These are phyloP conservation scores for Nemania sp. DNA, from an alignment of 2,329 filamentous ascomycete species.

Conservation along the genomic window DNA sequence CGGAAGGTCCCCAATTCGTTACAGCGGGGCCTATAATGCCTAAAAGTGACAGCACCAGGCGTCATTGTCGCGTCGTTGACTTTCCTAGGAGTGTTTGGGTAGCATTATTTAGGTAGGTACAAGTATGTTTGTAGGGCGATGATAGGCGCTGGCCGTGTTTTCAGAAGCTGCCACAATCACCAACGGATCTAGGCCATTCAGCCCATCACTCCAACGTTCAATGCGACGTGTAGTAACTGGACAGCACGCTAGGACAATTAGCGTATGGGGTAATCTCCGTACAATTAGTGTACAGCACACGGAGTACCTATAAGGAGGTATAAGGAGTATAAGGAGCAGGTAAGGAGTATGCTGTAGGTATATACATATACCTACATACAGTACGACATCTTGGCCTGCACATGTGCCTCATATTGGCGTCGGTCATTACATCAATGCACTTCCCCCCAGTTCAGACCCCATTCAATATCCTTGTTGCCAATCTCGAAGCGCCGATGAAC, in stretches of 20 bases:
- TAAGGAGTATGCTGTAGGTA: too few relatives aligned
- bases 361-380: neutral
- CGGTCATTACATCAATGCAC: conserved; percentile 43
- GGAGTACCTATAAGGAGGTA: too few relatives aligned
- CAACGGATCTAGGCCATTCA: neutral
- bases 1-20: neutral
- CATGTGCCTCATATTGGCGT: conserved; percentile 10
- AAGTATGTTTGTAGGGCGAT: neutral
- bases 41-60: neutral
- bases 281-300: neutral
- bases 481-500: conserved; percentile 42
- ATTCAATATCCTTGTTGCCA: conserved; percentile 35
- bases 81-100: neutral
- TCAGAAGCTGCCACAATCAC: neutral
- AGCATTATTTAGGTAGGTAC: neutral
- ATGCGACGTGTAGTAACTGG: neutral
- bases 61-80: neutral
- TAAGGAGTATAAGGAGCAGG: too few relatives aligned
- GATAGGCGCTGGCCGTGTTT: neutral
- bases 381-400: neutral
- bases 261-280: conserved; percentile 13
- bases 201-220: neutral
- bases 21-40: conserved; percentile 5
- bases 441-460: too few relatives aligned
- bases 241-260: neutral